Base-by-base conservation (phyloP, 306 rosid species). In the Lathyrus aphaca region DNA sequence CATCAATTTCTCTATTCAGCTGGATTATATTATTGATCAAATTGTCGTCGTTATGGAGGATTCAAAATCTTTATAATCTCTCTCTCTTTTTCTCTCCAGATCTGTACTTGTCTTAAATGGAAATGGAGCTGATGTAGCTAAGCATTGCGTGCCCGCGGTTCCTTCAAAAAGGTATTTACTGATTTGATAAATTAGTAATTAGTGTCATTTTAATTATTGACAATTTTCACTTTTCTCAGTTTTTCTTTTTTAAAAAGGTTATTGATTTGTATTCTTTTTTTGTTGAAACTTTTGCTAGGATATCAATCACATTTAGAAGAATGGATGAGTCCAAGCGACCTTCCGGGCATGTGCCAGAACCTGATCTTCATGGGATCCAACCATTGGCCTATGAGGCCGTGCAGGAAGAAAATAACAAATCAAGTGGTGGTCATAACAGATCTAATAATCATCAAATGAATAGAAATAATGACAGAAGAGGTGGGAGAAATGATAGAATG, bases 121-220 rank as follows among this genome's bases (percentile, higher is more conserved):
- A 74, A 95, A 82, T 69, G 95, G 95, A 30, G 96, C 99, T 66
- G 99, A 95, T 68, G 91, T 91, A 69, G 92, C 99, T 69, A 88
- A 87, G 80, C 99, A 94, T 72, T 94, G 97, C 70, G 92, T 94
- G 51, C 97, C 99, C 64, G 97, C 97, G 18, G 97, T 95, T 55
- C 96, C 92, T 66, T 13, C 25, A 2, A 87, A 75, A 77, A 84
- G 99, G 99, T 94, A 80, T 71, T 30, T 63, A 43, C 46, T 27
- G 25, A 23, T 23, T 1, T 23, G 25, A 23, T 21, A 21, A 21
- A 21, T 21, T 21, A 21, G 23, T 21, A 21, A 21, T 21, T 21
- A 21, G 2, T 21, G 23, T 23, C 25, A 23, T 3, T 23, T 23
- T 23, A 23, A 23, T 23, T 23, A 23, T 23, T 2, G 25, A 23